These are phyloP conservation scores for Benincasa hispida DNA, from an alignment of 306 rosid species.

Conservation along the genomic window DNA sequence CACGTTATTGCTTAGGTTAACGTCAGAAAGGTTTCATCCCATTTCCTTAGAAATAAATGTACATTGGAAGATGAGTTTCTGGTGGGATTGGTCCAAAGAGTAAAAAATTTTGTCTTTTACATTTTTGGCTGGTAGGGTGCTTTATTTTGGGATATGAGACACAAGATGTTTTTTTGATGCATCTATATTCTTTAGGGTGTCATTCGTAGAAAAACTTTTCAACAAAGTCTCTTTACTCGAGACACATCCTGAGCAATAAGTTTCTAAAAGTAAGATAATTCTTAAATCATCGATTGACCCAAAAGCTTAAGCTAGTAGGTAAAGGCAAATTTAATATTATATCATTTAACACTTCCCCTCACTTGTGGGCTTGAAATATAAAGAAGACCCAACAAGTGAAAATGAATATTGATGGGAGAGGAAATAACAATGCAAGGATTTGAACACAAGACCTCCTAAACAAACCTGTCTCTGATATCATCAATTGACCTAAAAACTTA, in stretches of 20 bases:
- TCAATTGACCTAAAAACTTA: too few relatives aligned
- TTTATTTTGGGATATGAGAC: not conserved
- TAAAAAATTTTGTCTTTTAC: not conserved
- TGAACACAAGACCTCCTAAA: too few relatives aligned
- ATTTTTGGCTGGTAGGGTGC: not conserved
- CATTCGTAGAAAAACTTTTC: not conserved
- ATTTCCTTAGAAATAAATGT: not conserved
- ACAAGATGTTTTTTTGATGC: not conserved
- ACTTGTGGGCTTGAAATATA: too few relatives aligned
- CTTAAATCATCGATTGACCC: too few relatives aligned
- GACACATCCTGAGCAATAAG: not conserved
- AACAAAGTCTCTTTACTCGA: not conserved
- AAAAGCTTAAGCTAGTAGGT: too few relatives aligned
- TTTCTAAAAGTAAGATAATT: not conserved
- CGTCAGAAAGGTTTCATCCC: not conserved
- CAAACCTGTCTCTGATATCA: too few relatives aligned
- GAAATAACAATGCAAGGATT: too few relatives aligned
- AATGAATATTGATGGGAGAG: too few relatives aligned
- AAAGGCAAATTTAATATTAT: too few relatives aligned
- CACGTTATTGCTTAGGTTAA: not conserved
- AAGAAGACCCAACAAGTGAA: too few relatives aligned
- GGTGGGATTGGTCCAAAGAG: not conserved
- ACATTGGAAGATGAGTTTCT: not conserved
- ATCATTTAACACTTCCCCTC: too few relatives aligned
- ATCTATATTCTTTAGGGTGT: not conserved